These are phyloP conservation scores for Apiospora malaysiana DNA, from an alignment of 2,329 filamentous ascomycete genomes.

Conservation along the genomic window DNA sequence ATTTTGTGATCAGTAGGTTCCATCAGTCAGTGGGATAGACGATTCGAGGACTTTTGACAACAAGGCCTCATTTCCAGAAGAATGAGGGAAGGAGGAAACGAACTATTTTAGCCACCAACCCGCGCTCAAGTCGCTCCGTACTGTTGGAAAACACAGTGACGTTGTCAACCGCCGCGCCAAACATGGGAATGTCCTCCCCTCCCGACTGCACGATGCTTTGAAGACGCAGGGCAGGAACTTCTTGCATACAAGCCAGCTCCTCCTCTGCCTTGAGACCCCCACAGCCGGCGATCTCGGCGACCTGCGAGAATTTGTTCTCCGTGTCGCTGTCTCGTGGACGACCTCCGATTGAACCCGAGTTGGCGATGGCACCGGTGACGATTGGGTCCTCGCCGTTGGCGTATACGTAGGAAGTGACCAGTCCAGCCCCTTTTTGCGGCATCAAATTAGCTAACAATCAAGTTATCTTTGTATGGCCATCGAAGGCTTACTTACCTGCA, in stretches of 20 bases:
- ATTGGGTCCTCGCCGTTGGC: conserved; percentile 34
- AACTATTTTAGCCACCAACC: conserved; percentile 29
- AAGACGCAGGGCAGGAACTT: conserved; percentile 28
- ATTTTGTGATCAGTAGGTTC: background rate
- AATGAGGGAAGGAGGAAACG: background rate
- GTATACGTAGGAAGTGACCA: conserved; percentile 22
- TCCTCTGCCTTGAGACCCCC: conserved; percentile 26
- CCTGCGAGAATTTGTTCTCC: conserved; percentile 32
- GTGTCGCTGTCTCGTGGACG: conserved; percentile 33
- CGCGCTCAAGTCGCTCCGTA: conserved; percentile 23
- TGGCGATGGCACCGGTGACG: conserved; percentile 43
- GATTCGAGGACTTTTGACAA: too few species aligned
- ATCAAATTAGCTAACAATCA: background rate
- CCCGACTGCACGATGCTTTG: conserved; percentile 24
- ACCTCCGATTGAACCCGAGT: conserved; percentile 15
- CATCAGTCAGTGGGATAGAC: background rate
- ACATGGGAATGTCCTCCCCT: conserved; percentile 22
- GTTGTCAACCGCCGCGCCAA: conserved; percentile 23
- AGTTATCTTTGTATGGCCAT: too few species aligned
- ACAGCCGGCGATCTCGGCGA: conserved; percentile 34
- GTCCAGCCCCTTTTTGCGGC: background rate
- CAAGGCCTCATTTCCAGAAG: too few species aligned
- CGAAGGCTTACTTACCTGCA: too few species aligned
- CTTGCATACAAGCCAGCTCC: conserved; percentile 36
- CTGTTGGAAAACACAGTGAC: conserved; percentile 26